Evolutionary conservation across 2,329 filamentous ascomycete genomes (phyloP).

Genomic region (Fonsecaea pugnacius): DNA sequence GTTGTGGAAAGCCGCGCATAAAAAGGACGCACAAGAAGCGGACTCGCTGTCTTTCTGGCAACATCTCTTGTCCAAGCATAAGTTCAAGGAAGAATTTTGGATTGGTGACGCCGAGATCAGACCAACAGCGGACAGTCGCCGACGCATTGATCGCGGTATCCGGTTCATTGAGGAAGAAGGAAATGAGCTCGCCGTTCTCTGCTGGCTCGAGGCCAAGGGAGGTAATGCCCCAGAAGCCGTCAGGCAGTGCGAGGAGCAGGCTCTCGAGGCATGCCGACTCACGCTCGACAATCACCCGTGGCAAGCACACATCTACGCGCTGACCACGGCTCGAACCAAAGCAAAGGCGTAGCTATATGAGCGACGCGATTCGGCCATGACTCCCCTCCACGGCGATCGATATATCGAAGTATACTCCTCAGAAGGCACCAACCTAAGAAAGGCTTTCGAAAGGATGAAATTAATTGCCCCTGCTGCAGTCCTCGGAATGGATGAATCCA

Average conservation of each 20-base stretch:
- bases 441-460: neutral
- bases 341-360: neutral
- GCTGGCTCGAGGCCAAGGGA: neutral
- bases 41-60: conserved; percentile 3
- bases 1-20: neutral
- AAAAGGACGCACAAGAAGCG: neutral
- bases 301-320: neutral
- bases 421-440: neutral
- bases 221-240: neutral
- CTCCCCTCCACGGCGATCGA: neutral
- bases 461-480: neutral
- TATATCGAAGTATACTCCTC: neutral
- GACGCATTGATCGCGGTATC: conserved; percentile 1
- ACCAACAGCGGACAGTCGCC: neutral
- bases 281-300: neutral
- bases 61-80: conserved; percentile 7
- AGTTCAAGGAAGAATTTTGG: conserved; percentile 5
- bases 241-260: neutral
- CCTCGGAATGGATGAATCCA: neutral
- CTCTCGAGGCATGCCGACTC: neutral
- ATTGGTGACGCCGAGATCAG: conserved; percentile 6
- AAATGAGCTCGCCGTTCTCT: neutral
- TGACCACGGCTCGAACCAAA: neutral
- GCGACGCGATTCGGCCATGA: neutral
- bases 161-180: neutral